Conservation (phyloP, 257 asterid species). For the Nicotiana otophora region DNA sequence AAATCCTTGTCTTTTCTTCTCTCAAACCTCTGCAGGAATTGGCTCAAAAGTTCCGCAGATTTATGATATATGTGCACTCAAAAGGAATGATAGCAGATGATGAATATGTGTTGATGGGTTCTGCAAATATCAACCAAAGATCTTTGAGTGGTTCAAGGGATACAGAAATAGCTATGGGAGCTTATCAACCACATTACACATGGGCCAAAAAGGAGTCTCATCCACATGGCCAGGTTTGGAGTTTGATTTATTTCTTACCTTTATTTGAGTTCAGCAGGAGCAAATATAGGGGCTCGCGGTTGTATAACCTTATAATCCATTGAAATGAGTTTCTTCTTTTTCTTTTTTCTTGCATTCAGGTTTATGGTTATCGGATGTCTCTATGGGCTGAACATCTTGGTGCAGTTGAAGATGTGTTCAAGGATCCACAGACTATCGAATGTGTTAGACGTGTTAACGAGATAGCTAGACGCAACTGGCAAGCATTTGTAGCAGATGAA, state of each 20-base stretch:
- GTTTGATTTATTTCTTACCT: neutral
- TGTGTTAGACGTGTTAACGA: constrained; percentile 48
- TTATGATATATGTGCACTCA: constrained; percentile 82
- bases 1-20: constrained; percentile 4
- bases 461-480: constrained; percentile 76
- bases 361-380: constrained; percentile 83
- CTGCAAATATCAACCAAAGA: constrained; percentile 80
- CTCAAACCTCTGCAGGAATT: constrained; percentile 3
- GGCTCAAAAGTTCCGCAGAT: constrained; percentile 46
- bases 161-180: constrained; percentile 91
- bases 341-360: constrained; percentile 24
- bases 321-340: too few relatives aligned
- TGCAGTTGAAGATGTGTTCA: constrained; percentile 34
- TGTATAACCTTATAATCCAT: neutral
- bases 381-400: constrained; percentile 84
- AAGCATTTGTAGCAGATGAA: constrained; percentile 37
- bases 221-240: constrained; percentile 67
- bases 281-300: neutral
- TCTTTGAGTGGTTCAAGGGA: constrained; percentile 90
- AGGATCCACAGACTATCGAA: constrained; percentile 38
- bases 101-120: constrained; percentile 69
- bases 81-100: constrained; percentile 85
- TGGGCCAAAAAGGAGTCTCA: constrained; percentile 48
- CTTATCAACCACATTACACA: constrained; percentile 72
- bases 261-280: neutral